Evolutionary conservation across 768 basidiomycete species (phyloP), one percentile per base, ranked within the genome.

Genomic region (Agrocybe praecox): DNA sequence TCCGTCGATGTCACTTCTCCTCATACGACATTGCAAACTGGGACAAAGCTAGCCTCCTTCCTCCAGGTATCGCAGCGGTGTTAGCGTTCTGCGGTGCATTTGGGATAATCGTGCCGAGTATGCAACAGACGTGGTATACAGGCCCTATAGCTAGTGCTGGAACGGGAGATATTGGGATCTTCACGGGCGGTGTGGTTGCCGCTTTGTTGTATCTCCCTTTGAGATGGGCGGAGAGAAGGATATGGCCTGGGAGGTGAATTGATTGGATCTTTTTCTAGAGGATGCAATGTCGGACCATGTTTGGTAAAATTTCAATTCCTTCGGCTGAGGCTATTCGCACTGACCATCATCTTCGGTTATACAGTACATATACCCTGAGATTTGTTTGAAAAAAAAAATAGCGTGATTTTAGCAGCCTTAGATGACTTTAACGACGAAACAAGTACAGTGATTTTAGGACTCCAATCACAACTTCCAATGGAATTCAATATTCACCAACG

Each of bases 81-180:
- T 53, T 75, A 0, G 78, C 90, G 0, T 76, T 77, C 48, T 53
- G 75, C 0, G 73, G 81, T 12, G 75, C 84, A 2, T 84, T 85
- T 52, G 82, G 72, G 7, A 74, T 90, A 19, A 71, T 86, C 21
- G 72, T 91, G 6, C 84, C 87, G 6, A 83, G 76, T 49, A 92
- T 92, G 84, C 73, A 81, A 55, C 89, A 93, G 63, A 81, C 75
- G 14, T 91, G 85, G 83, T 92, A 83, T 65, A 69, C 73, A 2
- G 90, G 90, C 0, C 89, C 89, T 0, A 84, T 92, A 18, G 89
- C 88, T 2, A 62, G 66, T 33, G 72, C 64, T 8, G 74, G 74
- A 8, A 77, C 86, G 11, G 90, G 90, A 2, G 90, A 92, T 68
- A 84, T 92, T 51, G 90, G 88, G 2, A 80, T 92, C 36, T 76